Evolutionary conservation across 352 stramenopile genomes (phyloP), one percentile per base, ranked within the genome.

Genomic region (Paralagenidium karlingii): DNA sequence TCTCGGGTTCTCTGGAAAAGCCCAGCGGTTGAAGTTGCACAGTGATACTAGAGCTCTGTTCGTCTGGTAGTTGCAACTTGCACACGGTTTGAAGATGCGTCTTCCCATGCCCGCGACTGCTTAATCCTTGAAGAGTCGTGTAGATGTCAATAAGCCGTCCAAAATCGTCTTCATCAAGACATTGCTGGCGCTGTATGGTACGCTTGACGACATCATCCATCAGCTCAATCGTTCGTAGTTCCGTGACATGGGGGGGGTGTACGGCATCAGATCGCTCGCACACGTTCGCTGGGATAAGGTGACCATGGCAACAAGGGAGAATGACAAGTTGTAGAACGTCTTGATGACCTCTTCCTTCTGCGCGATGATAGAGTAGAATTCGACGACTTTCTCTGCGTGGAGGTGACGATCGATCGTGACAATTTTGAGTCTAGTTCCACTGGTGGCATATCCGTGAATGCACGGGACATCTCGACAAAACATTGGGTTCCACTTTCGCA

Each of bases 391-490:
- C 5, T 46, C 6, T 10, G 33, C 24, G 3, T 24, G 20, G 21
- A 16, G 40, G 19, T 46, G 2, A 15, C 40, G 28, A n/a, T n/a
- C 39, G 22, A 60, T 60, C 5, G 36, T 18, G 8, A 53, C 47
- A 21, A 56, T 30, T 44, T 30, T 13, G 11, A 60, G 15, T 10
- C 16, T 15, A 9, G 8, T 7, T 15, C 27, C 28, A 41, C 32
- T 47, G 0, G 51, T 43, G 20, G 29, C 42, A 29, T 49, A 60
- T 3, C 46, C 51, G 6, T 55, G 26, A 29, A 52, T 51, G 32
- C 51, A 59, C 4, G 51, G 38, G 12, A 55, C 21, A 34, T 59
- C 39, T 31, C 46, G 41, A 27, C 55, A 55, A 46, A 55, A 49
- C 25, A 44, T 43, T n/a, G 30, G 25, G 18, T 48, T 46, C 49